Base-by-base conservation (phyloP, 768 basidiomycete genomes). In the Tricholoma hemisulphureum region DNA sequence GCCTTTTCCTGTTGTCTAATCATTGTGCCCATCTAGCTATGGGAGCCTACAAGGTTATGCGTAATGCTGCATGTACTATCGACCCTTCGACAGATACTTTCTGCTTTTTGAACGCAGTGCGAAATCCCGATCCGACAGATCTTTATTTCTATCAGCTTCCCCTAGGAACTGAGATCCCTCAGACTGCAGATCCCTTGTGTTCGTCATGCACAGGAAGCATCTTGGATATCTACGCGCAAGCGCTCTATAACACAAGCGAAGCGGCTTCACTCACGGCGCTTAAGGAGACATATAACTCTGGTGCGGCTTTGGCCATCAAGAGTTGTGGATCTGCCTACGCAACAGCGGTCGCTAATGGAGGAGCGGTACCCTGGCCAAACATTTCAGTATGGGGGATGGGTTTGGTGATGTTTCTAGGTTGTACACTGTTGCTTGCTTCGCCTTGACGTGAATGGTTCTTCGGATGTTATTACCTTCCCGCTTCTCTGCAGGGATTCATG, bases 91-190 rank as follows among this genome's bases (percentile, higher is more conserved):
- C 83, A 28, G 79, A 86, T 63, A 70, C 83, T 0, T 94, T 91
- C 72, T 94, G 91, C 75, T 93, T 83, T 72, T 53, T 91, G 54
- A 77, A 85, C 59, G 89, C 91, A 13, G 80, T 83, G 20, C 75
- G 73, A 31, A 76, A 77, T 59, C 29, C 77, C 2, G 83, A 84
- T 57, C 83, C 88, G 0, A 80, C 84, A 20, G 89, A 90, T 67
- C 69, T 85, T n/a, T 91, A 86, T 75, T 83, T 85, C 69, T 94
- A 90, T 74, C 70, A 76, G 32, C 77, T 93, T 10, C 86, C 87
- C 3, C 78, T 87, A 10, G 89, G 86, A 11, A 71, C 76, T 21
- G 55, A 63, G 10, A 72, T 91, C 1, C 85, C 86, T 5, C 75
- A 78, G 56, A 71, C 71, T 20, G 76, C 81, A 14, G 70, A 63